phyloP scores from a whole-genome alignment of 208 protist species.

The Acanthamoeba triangularis region DNA sequence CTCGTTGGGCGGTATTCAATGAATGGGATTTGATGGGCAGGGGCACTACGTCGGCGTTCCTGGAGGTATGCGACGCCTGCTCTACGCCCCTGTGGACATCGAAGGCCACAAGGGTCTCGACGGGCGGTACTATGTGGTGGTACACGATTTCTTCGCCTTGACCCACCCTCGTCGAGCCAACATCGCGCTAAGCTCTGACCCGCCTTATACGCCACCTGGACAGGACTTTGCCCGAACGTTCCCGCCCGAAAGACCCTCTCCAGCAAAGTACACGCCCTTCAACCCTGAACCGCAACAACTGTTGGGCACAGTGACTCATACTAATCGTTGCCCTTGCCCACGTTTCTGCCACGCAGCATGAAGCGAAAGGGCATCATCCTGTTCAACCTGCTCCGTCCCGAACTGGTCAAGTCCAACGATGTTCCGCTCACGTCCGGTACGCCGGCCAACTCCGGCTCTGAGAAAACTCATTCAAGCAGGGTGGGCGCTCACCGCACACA shows the following conservation, averaged over 20 bases:
- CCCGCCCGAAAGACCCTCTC: conserved; percentile 67
- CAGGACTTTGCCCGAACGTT: conserved; percentile 74
- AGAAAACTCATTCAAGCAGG: background rate
- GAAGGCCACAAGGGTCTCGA: conserved; percentile 61
- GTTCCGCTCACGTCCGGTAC: conserved; percentile 34
- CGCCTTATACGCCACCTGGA: background rate
- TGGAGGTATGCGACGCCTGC: background rate
- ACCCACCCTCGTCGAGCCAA: background rate
- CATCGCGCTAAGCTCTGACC: background rate
- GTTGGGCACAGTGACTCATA: background rate
- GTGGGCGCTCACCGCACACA: background rate
- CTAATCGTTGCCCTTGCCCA: background rate
- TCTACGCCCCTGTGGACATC: conserved; percentile 62
- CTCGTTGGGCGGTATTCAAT: no score
- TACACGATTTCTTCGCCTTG: background rate
- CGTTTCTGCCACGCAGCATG: background rate
- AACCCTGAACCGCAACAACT: no score
- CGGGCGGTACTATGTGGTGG: conserved; percentile 67
- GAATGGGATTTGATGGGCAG: background rate
- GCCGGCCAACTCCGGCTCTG: background rate
- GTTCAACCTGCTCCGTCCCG: conserved; percentile 23
- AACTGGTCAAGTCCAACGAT: conserved; percentile 31
- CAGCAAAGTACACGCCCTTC: background rate
- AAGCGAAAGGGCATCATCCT: conserved; percentile 9
- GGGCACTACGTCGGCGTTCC: conserved; percentile 21